phyloP scores from a whole-genome alignment of 164 flowering plant genomes.

The Amborella trichopoda region DNA sequence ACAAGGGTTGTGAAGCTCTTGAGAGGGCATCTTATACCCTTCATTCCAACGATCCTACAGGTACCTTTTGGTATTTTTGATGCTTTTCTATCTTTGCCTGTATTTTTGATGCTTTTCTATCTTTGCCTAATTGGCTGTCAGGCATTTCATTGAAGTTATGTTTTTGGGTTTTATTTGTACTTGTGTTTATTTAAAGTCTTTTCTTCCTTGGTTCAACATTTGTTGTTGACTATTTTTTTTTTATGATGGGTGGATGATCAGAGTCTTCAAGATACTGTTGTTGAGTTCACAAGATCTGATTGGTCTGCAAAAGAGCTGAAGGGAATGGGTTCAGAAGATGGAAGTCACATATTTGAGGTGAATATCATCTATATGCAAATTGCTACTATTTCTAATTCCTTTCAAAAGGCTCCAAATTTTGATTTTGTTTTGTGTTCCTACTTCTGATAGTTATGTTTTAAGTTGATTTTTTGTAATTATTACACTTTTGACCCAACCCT shows the following conservation, averaged over 20 bases:
- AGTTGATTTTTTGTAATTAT: too few relatives aligned
- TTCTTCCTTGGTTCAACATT: not conserved
- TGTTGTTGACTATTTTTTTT: not conserved
- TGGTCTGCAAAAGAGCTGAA: slow-evolving; percentile 34
- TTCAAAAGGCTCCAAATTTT: too few relatives aligned
- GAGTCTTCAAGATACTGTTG: slow-evolving; percentile 82
- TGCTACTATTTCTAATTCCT: not conserved
- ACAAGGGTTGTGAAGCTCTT: slow-evolving; percentile 83
- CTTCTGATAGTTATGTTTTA: too few relatives aligned
- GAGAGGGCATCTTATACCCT: slow-evolving; percentile 84
- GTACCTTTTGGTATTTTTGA: too few relatives aligned
- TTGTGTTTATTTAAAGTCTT: not conserved
- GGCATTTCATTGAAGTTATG: too few relatives aligned
- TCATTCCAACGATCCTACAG: slow-evolving; percentile 80
- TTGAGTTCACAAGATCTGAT: slow-evolving; percentile 46
- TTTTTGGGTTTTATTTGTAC: too few relatives aligned
- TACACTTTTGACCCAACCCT: too few relatives aligned
- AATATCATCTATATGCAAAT: not conserved
- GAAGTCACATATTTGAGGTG: slow-evolving; percentile 97
- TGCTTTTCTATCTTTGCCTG: too few relatives aligned
- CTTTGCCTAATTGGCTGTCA: too few relatives aligned
- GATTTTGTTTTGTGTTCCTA: too few relatives aligned
- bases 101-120: not conserved
- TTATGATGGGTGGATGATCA: slow-evolving; percentile 18
- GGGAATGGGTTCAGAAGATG: slow-evolving; percentile 67